Evolutionary conservation across 176 grass and related monocot species (phyloP), one percentile per base, ranked within the genome.

Genomic region (Rhynchospora breviuscula): DNA sequence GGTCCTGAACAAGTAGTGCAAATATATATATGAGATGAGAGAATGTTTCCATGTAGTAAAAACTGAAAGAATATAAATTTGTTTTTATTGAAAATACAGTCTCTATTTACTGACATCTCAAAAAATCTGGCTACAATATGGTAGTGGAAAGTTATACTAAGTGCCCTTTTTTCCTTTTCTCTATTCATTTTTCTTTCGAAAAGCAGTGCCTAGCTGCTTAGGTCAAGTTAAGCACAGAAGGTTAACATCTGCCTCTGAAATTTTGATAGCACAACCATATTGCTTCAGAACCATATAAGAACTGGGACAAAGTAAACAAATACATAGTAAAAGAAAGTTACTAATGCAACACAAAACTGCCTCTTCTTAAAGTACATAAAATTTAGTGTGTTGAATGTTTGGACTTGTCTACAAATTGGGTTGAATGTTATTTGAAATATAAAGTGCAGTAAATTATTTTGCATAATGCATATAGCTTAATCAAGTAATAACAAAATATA

Each of bases 1-100:
- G 67, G 95, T 97, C 87, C 95, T 97, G 74, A 62, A 87, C 78
- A 91, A 87, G 7, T 31, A 49, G 22, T 80, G 45, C 59, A 82
- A 46, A 64, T 85, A 75, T 29, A 75, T 29, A 1, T 44, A 87
- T 40, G 35, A 86, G 56, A 83, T 63, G 22, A 84, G 68, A 89
- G 63, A 10, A 68, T 2, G 44, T 89, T 88, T 85, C 43, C 25
- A 10, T 54, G 72, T 47, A 29, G 40, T 54, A 54, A 54, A 53
- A 17, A 76, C 72, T 53, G 21, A 53, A 53, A 75, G 21, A 53
- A 76, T 52, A 23, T 71, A 46, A 9, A 76, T 76, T 54, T 53
- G 3, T 1, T 3, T 53, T 29, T 76, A 15, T 76, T 75, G 5
- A 19, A 45, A 45, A 46, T 71, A 19, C 17, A 45, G 40, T 76